Conservation (phyloP, 176 grass and related monocot genomes). For the Oryza nivara region DNA sequence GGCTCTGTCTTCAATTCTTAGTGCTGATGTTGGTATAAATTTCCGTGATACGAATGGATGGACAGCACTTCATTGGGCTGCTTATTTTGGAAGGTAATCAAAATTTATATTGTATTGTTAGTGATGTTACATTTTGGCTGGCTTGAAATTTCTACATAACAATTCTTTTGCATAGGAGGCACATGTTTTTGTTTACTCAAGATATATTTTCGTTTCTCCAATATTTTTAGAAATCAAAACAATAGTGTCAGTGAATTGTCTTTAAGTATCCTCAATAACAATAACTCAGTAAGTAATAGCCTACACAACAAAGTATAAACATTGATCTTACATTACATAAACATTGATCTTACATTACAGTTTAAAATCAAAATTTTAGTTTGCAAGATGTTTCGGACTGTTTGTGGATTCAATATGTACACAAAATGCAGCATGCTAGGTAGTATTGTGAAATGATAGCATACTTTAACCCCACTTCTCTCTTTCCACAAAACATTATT, state of each 20-base stretch:
- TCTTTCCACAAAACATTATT: not conserved
- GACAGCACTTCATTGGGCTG: slow-evolving; percentile 99
- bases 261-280: not conserved
- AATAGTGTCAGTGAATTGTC: not conserved
- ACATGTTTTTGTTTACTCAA: slow-evolving; percentile 24
- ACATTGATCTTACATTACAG: slow-evolving; percentile 19
- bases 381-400: slow-evolving; percentile 22
- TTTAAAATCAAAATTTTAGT: slow-evolving; percentile 15
- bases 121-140: not conserved
- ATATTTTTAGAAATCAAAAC: not conserved
- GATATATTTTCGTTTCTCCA: slow-evolving; percentile 10
- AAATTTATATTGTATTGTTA: slow-evolving; percentile 23
- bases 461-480: not conserved
- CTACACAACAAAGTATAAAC: slow-evolving; percentile 24
- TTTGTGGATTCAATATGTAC: not conserved
- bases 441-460: slow-evolving; percentile 1
- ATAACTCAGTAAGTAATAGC: slow-evolving; percentile 10
- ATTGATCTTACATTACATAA: slow-evolving; percentile 21
- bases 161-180: not conserved
- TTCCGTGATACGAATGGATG: slow-evolving; percentile 97
- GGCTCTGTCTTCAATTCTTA: slow-evolving; percentile 73
- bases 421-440: not conserved
- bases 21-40: slow-evolving; percentile 80
- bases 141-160: no score
- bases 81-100: slow-evolving; percentile 89